Conservation (phyloP, 768 basidiomycete species). For the Serendipita sp. region DNA sequence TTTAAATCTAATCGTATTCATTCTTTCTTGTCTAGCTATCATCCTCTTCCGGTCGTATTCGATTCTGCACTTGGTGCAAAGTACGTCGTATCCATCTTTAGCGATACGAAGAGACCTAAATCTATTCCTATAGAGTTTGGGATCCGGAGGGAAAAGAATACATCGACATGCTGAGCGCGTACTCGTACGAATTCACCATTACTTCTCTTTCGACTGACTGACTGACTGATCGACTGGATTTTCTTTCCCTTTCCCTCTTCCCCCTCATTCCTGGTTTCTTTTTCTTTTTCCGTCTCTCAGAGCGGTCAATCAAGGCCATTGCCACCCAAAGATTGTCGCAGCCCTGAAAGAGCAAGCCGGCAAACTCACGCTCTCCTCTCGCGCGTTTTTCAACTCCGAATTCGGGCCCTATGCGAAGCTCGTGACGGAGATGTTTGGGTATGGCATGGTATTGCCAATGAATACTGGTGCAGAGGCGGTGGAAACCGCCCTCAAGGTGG, state of each 20-base stretch:
- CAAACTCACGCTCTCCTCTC: slow-evolving; percentile 81
- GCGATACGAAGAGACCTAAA: background rate
- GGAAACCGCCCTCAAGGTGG: slow-evolving; percentile 90
- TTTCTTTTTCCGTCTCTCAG: slow-evolving; percentile 22
- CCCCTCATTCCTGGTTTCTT: background rate
- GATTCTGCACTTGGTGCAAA: slow-evolving; percentile 78
- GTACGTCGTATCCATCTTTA: slow-evolving; percentile 35
- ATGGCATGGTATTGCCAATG: slow-evolving; percentile 95
- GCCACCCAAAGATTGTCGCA: slow-evolving; percentile 73
- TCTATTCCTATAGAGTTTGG: slow-evolving; percentile 46
- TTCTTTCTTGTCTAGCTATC: slow-evolving; percentile 45
- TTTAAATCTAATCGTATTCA: background rate
- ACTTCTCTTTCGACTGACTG: slow-evolving; percentile 4
- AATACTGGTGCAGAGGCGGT: slow-evolving; percentile 99
- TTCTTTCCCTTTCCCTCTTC: slow-evolving; percentile 4
- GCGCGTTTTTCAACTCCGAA: slow-evolving; percentile 89
- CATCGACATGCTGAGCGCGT: slow-evolving; percentile 95
- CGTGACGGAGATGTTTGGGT: slow-evolving; percentile 71
- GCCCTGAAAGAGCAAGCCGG: slow-evolving; percentile 73
- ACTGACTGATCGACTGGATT: background rate
- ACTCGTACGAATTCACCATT: slow-evolving; percentile 48
- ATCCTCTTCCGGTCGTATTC: slow-evolving; percentile 88
- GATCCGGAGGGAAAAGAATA: slow-evolving; percentile 91
- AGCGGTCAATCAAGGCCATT: slow-evolving; percentile 89
- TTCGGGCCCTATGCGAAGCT: slow-evolving; percentile 83